Evolutionary conservation across 192 early-diverging fungal genomes (phyloP).

Genomic region (Coemansia sp.): DNA sequence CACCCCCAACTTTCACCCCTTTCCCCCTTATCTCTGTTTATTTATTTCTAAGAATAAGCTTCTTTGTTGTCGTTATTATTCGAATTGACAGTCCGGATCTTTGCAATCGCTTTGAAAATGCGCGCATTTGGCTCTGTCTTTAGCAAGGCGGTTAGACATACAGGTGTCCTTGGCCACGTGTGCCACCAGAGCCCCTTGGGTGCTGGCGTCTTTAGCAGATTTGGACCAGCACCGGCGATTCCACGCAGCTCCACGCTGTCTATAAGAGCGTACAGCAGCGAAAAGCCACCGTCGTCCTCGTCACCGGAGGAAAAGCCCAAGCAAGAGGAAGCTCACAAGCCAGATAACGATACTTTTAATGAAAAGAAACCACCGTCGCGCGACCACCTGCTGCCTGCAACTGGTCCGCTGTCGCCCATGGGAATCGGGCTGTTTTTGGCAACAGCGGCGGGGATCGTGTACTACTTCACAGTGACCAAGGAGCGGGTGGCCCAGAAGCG

Average conservation of each 20-base stretch:
- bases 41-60: conserved; percentile 1
- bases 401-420: conserved; percentile 47
- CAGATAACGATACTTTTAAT: background rate
- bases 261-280: conserved; percentile 33
- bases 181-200: background rate
- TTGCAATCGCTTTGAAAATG: conserved; percentile 9
- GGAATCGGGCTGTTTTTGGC: conserved; percentile 57
- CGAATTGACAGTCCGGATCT: conserved; percentile 2
- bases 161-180: background rate
- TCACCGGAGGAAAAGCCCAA: background rate
- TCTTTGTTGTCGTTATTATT: no score
- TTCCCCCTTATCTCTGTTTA: background rate
- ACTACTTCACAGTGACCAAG: conserved; percentile 69
- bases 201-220: background rate
- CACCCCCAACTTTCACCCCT: no score
- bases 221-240: background rate
- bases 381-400: conserved; percentile 24
- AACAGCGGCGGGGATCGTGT: conserved; percentile 61
- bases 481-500: conserved; percentile 52
- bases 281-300: conserved; percentile 7
- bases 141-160: conserved; percentile 7
- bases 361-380: background rate
- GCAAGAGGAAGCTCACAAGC: conserved; percentile 2
- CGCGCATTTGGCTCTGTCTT: conserved; percentile 17
- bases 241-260: background rate